A percentile compares a stretch with the other conserved stretches of the same genome.
Evolutionary conservation across 2,329 filamentous ascomycete species (phyloP).

Genomic region (Massarina eburnea): DNA sequence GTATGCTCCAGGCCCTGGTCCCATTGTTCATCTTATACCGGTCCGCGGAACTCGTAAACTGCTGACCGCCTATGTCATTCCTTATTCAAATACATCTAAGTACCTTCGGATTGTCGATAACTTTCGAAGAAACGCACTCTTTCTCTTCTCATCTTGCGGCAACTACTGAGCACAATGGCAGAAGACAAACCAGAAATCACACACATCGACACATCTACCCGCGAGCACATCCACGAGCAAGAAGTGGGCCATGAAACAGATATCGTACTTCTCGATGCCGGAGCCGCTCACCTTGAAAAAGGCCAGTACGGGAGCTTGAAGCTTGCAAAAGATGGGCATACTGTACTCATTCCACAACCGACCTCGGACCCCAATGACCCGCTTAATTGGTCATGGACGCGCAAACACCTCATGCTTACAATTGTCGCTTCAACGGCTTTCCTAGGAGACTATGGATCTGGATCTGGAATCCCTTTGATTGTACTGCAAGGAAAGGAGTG

Average conservation of each 20-base stretch:
- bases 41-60: background rate
- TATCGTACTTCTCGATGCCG: constrained; percentile 22
- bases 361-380: constrained; percentile 52
- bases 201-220: constrained; percentile 8
- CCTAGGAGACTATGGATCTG: constrained; percentile 54
- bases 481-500: constrained; percentile 46
- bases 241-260: constrained; percentile 21
- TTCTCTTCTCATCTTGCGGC: background rate
- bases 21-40: background rate
- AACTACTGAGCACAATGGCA: constrained; percentile 2
- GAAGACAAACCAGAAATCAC: constrained; percentile 9
- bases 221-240: constrained; percentile 18
- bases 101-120: background rate
- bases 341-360: constrained; percentile 56
- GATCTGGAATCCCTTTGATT: constrained; percentile 32
- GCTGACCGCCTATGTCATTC: background rate
- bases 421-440: constrained; percentile 52
- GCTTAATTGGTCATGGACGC: constrained; percentile 53
- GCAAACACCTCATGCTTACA: constrained; percentile 53
- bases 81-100: background rate
- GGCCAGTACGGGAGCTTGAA: constrained; percentile 31
- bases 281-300: constrained; percentile 24
- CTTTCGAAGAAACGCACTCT: background rate
- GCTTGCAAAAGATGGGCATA: constrained; percentile 42
- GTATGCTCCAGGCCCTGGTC: background rate